Evolutionary conservation across 768 basidiomycete species (phyloP).

Genomic region (Rhodotorula kratochvilovae): DNA sequence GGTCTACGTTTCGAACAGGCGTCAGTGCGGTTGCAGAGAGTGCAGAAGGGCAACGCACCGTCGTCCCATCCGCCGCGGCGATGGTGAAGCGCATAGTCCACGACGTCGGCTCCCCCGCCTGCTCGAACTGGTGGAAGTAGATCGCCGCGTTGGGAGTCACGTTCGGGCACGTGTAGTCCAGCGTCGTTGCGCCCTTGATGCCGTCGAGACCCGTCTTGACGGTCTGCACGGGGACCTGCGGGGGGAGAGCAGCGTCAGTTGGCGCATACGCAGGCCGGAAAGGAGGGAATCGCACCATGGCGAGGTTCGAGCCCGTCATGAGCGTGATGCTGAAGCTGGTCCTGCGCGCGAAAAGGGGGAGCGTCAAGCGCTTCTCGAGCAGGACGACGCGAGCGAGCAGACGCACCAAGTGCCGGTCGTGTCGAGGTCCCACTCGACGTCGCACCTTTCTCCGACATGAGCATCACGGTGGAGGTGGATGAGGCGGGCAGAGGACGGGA

Average conservation of each 20-base stretch:
- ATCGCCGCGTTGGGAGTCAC: constrained; percentile 29
- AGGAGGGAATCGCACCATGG: neutral
- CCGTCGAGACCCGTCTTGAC: constrained; percentile 20
- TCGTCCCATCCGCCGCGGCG: constrained; percentile 23
- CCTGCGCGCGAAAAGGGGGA: neutral
- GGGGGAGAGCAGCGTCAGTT: neutral
- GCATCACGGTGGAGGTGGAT: neutral
- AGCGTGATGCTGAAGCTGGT: constrained; percentile 4
- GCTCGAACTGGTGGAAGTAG: constrained; percentile 40
- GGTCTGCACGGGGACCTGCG: constrained; percentile 4
- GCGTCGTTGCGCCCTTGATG: constrained; percentile 20
- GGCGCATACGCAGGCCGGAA: neutral
- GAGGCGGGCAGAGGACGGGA: rapidly evolving
- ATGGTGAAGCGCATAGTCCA: constrained; percentile 43
- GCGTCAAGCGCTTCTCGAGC: no score
- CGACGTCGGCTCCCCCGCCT: constrained; percentile 14
- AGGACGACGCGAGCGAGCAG: neutral
- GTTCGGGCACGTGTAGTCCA: constrained; percentile 32
- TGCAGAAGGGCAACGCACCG: constrained; percentile 4
- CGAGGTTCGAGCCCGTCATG: constrained; percentile 28
- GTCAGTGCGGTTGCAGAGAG: neutral
- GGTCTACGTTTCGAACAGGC: constrained; percentile 10
- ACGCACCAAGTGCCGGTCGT: constrained; percentile 15
- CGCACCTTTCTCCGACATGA: neutral
- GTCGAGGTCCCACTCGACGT: constrained; percentile 8